These are phyloP conservation scores for Wickerhamomyces rabaulensis DNA, from an alignment of 805 yeast genomes.

Conservation along the genomic window DNA sequence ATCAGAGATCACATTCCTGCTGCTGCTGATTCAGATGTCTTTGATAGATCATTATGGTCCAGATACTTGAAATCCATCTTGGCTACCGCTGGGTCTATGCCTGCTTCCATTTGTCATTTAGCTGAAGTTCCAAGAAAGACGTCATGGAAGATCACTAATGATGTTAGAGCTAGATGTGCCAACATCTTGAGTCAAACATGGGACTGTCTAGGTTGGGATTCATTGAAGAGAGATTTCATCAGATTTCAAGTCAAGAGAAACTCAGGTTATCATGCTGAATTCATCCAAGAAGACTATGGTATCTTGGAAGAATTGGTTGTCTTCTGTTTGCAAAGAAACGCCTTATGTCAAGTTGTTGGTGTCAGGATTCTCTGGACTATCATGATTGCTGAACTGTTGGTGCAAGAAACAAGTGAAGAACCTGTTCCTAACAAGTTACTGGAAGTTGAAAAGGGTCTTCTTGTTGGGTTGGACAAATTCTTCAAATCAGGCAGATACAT, in stretches of 20 bases:
- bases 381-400: constrained; percentile 59
- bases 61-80: constrained; percentile 54
- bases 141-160: constrained; percentile 56
- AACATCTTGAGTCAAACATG: constrained; percentile 55
- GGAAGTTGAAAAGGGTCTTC: constrained; percentile 59
- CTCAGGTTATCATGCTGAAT: constrained; percentile 69
- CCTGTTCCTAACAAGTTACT: constrained; percentile 46
- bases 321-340: constrained; percentile 63
- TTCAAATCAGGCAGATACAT: constrained; percentile 53
- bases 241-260: constrained; percentile 57
- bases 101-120: constrained; percentile 64
- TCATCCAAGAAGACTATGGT: constrained; percentile 52
- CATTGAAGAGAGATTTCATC: constrained; percentile 44
- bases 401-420: constrained; percentile 54
- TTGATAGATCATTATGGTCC: constrained; percentile 65
- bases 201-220: constrained; percentile 67
- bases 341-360: constrained; percentile 55
- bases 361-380: constrained; percentile 67
- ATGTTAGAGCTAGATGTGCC: constrained; percentile 57
- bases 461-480: constrained; percentile 58
- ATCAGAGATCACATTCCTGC: constrained; percentile 47
- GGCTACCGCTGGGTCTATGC: constrained; percentile 57
- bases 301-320: constrained; percentile 61
- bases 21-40: constrained; percentile 39
- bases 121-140: constrained; percentile 72